Conservation (phyloP, 352 stramenopile species). For the Globisporangium nodosum region DNA sequence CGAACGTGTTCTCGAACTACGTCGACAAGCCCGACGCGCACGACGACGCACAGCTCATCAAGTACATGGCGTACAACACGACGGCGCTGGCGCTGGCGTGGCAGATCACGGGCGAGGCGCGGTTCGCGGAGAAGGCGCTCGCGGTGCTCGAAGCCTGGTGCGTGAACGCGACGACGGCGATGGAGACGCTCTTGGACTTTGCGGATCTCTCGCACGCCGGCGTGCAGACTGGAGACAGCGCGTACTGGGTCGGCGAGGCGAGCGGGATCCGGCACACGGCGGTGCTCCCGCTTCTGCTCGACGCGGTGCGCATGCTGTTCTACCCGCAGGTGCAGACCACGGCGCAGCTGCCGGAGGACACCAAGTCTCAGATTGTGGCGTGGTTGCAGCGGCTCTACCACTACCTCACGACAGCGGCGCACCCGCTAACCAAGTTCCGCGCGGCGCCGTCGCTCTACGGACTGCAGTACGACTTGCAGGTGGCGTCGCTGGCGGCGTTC, state of each 20-base stretch:
- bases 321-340: constrained; percentile 1
- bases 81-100: constrained; percentile 30
- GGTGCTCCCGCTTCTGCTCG: constrained; percentile 28
- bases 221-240: neutral
- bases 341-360: neutral
- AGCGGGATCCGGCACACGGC: constrained; percentile 29
- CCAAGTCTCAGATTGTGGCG: constrained; percentile 10
- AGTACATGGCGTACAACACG: constrained; percentile 30
- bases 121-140: constrained; percentile 25
- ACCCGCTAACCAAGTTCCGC: constrained; percentile 21
- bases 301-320: constrained; percentile 31
- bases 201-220: neutral
- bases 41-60: neutral
- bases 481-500: constrained; percentile 35
- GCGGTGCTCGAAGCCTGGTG: constrained; percentile 8
- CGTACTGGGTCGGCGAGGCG: neutral
- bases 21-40: neutral
- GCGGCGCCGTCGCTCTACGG: constrained; percentile 27
- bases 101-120: constrained; percentile 22
- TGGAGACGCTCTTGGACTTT: neutral
- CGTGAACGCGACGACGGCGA: neutral
- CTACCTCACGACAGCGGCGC: constrained; percentile 14
- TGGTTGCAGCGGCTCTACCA: constrained; percentile 26
- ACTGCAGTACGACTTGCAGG: constrained; percentile 41
- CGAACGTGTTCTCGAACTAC: constrained; percentile 25